Evolutionary conservation across 192 early-diverging fungal genomes (phyloP).

Genomic region (Coemansia sp.): DNA sequence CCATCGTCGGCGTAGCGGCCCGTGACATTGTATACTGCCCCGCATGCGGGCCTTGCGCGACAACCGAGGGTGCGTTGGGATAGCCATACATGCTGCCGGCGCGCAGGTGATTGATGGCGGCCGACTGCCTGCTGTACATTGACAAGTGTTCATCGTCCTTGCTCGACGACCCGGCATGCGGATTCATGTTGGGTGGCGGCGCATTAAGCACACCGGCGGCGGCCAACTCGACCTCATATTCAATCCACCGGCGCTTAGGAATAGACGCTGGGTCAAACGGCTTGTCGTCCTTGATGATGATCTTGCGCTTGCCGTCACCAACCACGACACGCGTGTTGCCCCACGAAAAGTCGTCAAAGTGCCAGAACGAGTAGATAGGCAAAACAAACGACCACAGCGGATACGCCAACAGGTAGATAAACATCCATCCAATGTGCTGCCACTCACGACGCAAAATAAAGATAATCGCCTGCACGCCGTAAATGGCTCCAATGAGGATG

Average conservation of each 20-base stretch:
- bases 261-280: slow-evolving; percentile 87
- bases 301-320: slow-evolving; percentile 64
- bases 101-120: background rate
- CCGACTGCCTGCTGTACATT: slow-evolving; percentile 21
- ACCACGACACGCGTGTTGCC: slow-evolving; percentile 77
- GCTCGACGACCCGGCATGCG: slow-evolving; percentile 29
- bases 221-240: slow-evolving; percentile 78
- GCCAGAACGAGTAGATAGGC: slow-evolving; percentile 96
- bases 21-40: slow-evolving; percentile 13
- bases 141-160: slow-evolving; percentile 30
- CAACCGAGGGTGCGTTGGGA: slow-evolving; percentile 7
- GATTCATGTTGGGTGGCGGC: slow-evolving; percentile 47
- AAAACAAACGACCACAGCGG: slow-evolving; percentile 88
- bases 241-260: slow-evolving; percentile 81
- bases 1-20: slow-evolving; percentile 28
- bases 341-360: slow-evolving; percentile 98
- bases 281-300: slow-evolving; percentile 67
- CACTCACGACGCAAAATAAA: slow-evolving; percentile 75
- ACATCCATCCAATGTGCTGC: slow-evolving; percentile 81
- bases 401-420: slow-evolving; percentile 83
- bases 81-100: slow-evolving; percentile 17
- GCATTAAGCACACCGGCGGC: slow-evolving; percentile 43
- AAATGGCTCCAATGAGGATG: slow-evolving; percentile 75
- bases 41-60: background rate
- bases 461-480: slow-evolving; percentile 85